Evolutionary conservation across 2,329 filamentous ascomycete genomes (phyloP), one percentile per base, ranked within the genome.

Genomic region (Ambrosiella xylebori): DNA sequence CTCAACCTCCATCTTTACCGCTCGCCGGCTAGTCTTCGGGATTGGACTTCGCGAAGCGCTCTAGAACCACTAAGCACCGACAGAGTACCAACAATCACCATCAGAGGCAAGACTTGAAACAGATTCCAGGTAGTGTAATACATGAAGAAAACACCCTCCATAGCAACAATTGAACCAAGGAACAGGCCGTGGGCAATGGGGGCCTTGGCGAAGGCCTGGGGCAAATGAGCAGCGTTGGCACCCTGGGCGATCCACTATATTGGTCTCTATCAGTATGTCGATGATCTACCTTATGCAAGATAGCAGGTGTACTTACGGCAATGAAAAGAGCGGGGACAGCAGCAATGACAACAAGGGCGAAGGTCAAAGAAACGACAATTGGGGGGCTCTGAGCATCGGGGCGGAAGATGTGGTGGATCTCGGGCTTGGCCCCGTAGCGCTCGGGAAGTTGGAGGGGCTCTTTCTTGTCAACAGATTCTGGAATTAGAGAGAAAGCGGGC

Each of bases 101-200:
- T 82, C 35, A 82, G 82, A 3, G 89, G 90, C 54, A 98, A 75
- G 12, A 81, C 82, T 74, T 95, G 85, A 77, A 97, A 95, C 51
- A 98, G 76, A 66, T 84, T 95, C 90, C 91, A 96, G 66, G 74
- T 81, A 57, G 80, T 85, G 72, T 97, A 97, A 77, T 98, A 98
- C 63, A 95, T 73, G 74, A 93, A 91, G 73, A 98, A 96, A 59
- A 95, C 82, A 13, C 80, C 86, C 70, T 98, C 93, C 75, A 98
- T 86, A 19, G 83, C 82, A 44, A 95, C 61, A 58, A 98, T 81
- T 4, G 89, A 95, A 56, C 86, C 86, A 64, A 94, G 86, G 75
- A 97, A 98, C 39, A 89, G 70, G 37, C 75, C 74, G 68, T 98
- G 91, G 4, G 91, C 84, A 49, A 95, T 65, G 1, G 93, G 91